Conservation (phyloP, 495 filamentous ascomycete genomes). For the Durotheca rogersii region DNA sequence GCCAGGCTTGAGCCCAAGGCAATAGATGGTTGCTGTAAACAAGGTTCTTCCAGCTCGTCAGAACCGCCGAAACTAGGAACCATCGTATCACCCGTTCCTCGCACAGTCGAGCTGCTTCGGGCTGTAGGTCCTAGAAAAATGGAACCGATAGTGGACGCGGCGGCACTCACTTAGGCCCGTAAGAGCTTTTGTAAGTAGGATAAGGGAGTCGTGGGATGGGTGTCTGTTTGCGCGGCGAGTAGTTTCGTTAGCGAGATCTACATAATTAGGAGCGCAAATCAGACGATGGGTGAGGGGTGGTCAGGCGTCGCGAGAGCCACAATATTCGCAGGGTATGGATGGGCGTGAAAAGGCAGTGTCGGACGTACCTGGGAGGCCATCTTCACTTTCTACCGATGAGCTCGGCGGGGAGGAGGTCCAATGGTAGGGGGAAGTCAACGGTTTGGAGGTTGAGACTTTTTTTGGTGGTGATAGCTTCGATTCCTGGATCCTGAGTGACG, state of each 20-base stretch:
- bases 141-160: constrained; percentile 2
- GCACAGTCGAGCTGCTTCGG: too few relatives aligned
- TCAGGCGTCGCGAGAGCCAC: too few relatives aligned
- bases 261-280: too few relatives aligned
- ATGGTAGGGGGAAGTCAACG: constrained; percentile 16
- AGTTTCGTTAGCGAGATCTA: constrained; percentile 19
- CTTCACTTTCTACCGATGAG: constrained; percentile 24
- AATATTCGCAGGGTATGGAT: too few relatives aligned
- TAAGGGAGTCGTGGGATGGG: constrained; percentile 31
- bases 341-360: too few relatives aligned
- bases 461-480: constrained; percentile 23
- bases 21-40: too few relatives aligned
- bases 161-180: constrained; percentile 53
- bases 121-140: background rate
- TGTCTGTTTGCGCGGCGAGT: constrained; percentile 40
- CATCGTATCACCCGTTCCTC: background rate
- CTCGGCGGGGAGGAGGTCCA: constrained; percentile 6
- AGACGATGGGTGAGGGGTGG: too few relatives aligned
- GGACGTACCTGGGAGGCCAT: constrained; percentile 48
- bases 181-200: constrained; percentile 50
- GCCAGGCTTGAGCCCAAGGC: too few relatives aligned
- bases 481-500: constrained; percentile 12
- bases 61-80: background rate
- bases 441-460: constrained; percentile 12
- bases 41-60: background rate